These are phyloP conservation scores for Rhytidiadelphus loreus DNA, from an alignment of 225 moss, liverwort and hornwort genomes.

Conservation along the genomic window DNA sequence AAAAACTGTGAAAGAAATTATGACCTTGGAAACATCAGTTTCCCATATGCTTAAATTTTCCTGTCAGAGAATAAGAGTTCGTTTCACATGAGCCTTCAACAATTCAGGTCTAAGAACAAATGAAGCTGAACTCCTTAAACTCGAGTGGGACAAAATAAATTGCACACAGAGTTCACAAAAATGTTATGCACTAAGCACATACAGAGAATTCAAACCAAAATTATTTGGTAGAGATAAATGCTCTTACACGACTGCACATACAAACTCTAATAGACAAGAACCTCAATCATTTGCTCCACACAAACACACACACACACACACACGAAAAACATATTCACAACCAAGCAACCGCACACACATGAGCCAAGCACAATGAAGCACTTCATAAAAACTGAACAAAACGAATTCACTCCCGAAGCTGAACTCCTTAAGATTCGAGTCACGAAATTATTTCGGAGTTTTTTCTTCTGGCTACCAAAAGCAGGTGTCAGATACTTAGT, in stretches of 20 bases:
- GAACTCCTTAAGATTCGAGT: not conserved
- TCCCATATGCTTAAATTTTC: not conserved
- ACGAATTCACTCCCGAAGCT: not conserved
- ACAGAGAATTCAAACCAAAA: not conserved
- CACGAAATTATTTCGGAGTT: not conserved
- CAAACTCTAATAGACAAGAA: not conserved
- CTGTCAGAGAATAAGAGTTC: not conserved
- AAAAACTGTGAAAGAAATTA: not conserved
- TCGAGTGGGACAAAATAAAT: not conserved
- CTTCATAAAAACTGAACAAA: not conserved
- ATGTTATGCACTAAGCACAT: not conserved
- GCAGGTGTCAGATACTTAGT: not conserved
- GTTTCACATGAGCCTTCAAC: not conserved
- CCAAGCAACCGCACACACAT: not conserved
- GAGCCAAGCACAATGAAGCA: not conserved
- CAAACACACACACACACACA: not conserved
- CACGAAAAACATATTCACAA: not conserved
- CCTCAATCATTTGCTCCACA: not conserved
- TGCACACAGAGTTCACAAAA: not conserved
- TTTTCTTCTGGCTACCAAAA: not conserved
- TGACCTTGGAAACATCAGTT: not conserved
- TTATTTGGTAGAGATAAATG: not conserved
- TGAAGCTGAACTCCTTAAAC: not conserved
- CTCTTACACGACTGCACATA: not conserved
- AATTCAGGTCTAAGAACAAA: not conserved